These are phyloP conservation scores for Cladosporium sp. DNA, from an alignment of 2,329 filamentous ascomycete genomes.

Conservation along the genomic window DNA sequence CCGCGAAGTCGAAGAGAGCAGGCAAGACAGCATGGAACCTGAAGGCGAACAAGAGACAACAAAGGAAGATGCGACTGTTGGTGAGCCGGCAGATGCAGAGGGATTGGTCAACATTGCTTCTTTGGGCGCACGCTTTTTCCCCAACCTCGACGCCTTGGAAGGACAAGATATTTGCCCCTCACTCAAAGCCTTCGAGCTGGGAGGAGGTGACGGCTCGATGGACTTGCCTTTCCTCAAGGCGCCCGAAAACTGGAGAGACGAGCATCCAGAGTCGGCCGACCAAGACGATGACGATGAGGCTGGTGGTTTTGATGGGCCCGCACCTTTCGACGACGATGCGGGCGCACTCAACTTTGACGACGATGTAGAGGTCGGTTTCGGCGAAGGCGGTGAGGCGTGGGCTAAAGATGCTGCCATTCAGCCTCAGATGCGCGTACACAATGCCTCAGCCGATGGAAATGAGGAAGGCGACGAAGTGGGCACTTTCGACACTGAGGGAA, in stretches of 20 bases:
- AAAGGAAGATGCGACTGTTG: constrained; percentile 38
- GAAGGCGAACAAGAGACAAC: constrained; percentile 41
- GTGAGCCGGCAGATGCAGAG: constrained; percentile 45
- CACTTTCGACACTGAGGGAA: constrained; percentile 56
- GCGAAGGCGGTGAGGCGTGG: constrained; percentile 94
- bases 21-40: constrained; percentile 36
- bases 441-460: constrained; percentile 50
- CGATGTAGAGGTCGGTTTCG: constrained; percentile 79
- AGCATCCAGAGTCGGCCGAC: constrained; percentile 48
- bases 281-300: constrained; percentile 45
- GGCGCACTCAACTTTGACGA: constrained; percentile 78
- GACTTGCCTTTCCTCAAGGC: constrained; percentile 91
- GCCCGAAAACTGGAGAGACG: constrained; percentile 71
- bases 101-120: constrained; percentile 73
- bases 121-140: constrained; percentile 78
- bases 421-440: constrained; percentile 77
- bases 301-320: constrained; percentile 44
- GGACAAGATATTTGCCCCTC: constrained; percentile 91
- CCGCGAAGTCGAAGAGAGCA: constrained; percentile 38
- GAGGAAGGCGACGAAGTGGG: constrained; percentile 42
- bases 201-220: constrained; percentile 75
- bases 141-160: constrained; percentile 70
- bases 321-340: constrained; percentile 65
- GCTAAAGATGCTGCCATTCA: constrained; percentile 82
- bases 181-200: constrained; percentile 87